phyloP scores from a whole-genome alignment of 192 early-diverging fungal genomes.

The Umbelopsis ramanniana region DNA sequence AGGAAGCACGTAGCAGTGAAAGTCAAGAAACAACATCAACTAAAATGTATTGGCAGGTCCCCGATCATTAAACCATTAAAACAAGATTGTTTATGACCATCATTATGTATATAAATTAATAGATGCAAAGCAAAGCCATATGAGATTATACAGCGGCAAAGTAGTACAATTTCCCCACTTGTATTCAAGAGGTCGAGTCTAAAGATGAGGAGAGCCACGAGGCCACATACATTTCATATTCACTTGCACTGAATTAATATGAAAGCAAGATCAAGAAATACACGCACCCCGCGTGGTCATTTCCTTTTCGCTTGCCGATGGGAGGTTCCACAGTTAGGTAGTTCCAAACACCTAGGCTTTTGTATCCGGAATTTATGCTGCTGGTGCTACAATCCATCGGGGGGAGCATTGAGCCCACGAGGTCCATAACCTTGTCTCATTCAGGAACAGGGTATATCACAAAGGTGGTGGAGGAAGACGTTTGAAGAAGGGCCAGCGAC shows the following conservation, averaged over 20 bases:
- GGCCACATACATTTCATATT: not conserved
- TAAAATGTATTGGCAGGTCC: too few relatives aligned
- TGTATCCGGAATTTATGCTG: not conserved
- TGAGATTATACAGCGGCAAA: not conserved
- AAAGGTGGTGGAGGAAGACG: not conserved
- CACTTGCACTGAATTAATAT: conserved; percentile 1
- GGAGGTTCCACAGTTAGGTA: not conserved
- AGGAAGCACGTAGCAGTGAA: too few relatives aligned
- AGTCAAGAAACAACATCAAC: too few relatives aligned
- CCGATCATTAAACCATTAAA: too few relatives aligned
- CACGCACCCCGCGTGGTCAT: conserved; percentile 1
- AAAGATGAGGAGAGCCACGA: conserved; percentile 1
- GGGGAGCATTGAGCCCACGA: not conserved
- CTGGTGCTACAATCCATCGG: not conserved
- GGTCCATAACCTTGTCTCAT: not conserved
- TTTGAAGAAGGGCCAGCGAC: not conserved
- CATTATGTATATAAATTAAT: too few relatives aligned
- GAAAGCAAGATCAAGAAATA: not conserved
- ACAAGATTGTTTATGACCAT: too few relatives aligned
- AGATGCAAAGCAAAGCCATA: too few relatives aligned
- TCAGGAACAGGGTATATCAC: not conserved
- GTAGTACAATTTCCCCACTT: not conserved
- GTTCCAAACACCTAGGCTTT: not conserved
- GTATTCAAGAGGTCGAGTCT: not conserved
- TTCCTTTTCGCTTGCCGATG: not conserved